These are phyloP conservation scores for Fusarium bactridioides DNA, from an alignment of 2,329 filamentous ascomycete genomes.

Conservation along the genomic window DNA sequence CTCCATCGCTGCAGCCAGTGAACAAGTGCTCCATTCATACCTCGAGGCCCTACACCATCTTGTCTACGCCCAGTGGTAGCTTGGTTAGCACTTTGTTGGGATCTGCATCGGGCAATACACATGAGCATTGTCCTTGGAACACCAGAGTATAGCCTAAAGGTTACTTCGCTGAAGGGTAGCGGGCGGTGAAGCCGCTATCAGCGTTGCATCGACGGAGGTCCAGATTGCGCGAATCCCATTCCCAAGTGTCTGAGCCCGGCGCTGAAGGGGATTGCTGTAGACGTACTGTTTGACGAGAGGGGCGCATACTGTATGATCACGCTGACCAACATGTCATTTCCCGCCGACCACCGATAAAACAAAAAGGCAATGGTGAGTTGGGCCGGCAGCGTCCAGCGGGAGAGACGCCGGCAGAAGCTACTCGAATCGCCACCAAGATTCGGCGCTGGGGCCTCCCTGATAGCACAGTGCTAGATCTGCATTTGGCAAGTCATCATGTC, in stretches of 20 bases:
- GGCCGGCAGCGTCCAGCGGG: constrained; percentile 10
- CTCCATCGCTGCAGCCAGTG: constrained; percentile 15
- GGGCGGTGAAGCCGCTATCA: constrained; percentile 39
- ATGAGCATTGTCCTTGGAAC: constrained; percentile 16
- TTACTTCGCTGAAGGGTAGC: constrained; percentile 33
- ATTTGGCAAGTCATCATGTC: constrained; percentile 35
- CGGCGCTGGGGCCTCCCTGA: constrained; percentile 15
- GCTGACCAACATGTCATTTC: constrained; percentile 41
- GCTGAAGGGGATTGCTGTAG: neutral
- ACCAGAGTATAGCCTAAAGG: neutral
- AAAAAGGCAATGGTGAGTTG: neutral
- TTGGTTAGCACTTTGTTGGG: constrained; percentile 31
- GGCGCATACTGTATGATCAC: constrained; percentile 38
- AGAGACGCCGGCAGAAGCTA: constrained; percentile 30
- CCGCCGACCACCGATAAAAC: constrained; percentile 24
- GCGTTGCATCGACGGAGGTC: constrained; percentile 26
- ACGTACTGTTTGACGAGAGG: constrained; percentile 7
- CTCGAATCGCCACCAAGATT: constrained; percentile 36
- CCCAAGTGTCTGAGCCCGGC: constrained; percentile 23
- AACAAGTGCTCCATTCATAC: constrained; percentile 35
- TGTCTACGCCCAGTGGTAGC: constrained; percentile 16
- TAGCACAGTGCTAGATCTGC: constrained; percentile 24
- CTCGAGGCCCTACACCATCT: constrained; percentile 38
- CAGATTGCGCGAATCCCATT: constrained; percentile 32
- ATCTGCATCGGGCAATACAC: constrained; percentile 35